Base-by-base conservation (phyloP, 163 green algal species). In the Coccomyxa subellipsoidea region DNA sequence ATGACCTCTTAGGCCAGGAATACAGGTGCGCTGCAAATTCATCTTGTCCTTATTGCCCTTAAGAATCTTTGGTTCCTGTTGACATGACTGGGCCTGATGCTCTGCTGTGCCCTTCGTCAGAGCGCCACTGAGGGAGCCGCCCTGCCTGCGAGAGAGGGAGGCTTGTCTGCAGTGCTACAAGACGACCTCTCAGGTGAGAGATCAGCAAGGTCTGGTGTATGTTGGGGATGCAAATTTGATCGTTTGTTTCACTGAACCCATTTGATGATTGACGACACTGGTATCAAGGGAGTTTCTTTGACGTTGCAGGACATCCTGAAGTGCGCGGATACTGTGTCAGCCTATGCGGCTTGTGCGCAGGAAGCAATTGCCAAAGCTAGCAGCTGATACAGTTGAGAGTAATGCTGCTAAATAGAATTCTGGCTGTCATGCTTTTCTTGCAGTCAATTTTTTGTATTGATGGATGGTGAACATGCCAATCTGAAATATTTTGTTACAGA, bases 141-240 rank as follows among this genome's bases (percentile, higher is more conserved):
- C 83, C 4, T 90, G 86, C 73, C 15, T 66, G 27, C 29, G 73
- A 12, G 70, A 85, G 34, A 81, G 81, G 0, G 78, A 77, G 7
- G 84, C 78, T 12, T 87, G 81, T 36, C 38, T 84, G 39, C 47
- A 54, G 9, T 90, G 87, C 82, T 90, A 90, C 66, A n/a, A 75
- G 75, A 38, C 59, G 7, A 78, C 85, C 38, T 32, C 23, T 8
- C 37, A 59, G 75, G 75, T 79, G 75, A 25, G 75, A 25, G 77
- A 27, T 34, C 29, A 66, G 75, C 72, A 23, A 35, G 4, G 32
- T 4, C 47, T 78, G 10, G 10, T 78, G n/a, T 31, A 38, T 27
- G 72, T 12, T 5, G 72, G 47, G 47, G 3, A 18, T 59, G 47
- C 47, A 59, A 27, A 12, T 27, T 59, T 59, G 47, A 7, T 27